These are phyloP conservation scores for Neurospora africana DNA, from an alignment of 495 filamentous ascomycete species.

Conservation along the genomic window DNA sequence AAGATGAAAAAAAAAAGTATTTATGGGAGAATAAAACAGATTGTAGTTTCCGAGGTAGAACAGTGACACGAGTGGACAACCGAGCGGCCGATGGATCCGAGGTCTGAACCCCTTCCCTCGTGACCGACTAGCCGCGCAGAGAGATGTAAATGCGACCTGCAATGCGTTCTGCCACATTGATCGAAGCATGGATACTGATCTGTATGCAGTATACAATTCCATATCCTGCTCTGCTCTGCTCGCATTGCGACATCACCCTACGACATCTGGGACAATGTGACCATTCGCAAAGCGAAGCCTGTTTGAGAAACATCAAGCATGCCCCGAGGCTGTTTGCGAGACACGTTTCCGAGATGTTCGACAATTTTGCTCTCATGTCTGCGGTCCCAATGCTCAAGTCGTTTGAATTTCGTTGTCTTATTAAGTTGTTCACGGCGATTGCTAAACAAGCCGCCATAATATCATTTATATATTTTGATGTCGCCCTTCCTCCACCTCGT, in stretches of 20 bases:
- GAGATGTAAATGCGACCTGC: background rate
- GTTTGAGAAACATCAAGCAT: background rate
- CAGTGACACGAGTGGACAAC: background rate
- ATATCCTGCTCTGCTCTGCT: background rate
- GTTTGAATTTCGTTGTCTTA: background rate
- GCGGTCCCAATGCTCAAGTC: background rate
- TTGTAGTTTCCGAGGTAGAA: background rate
- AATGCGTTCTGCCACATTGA: background rate
- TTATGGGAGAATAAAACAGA: background rate
- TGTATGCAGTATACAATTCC: background rate
- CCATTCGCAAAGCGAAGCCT: background rate
- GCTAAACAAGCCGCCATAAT: background rate
- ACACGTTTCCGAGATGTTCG: background rate
- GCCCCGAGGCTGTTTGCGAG: background rate
- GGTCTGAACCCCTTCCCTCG: background rate
- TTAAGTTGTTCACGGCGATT: background rate
- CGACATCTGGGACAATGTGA: background rate
- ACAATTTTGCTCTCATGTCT: background rate
- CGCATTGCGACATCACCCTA: background rate
- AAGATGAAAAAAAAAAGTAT: background rate
- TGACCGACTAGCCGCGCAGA: background rate
- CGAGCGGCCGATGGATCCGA: background rate
- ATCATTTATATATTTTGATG: background rate
- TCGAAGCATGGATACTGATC: background rate
- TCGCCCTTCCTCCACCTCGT: background rate